A percentile compares a stretch with the other conserved stretches of the same genome.
Conservation (phyloP, 768 basidiomycete species). For the Hemileccinum impolitum region DNA sequence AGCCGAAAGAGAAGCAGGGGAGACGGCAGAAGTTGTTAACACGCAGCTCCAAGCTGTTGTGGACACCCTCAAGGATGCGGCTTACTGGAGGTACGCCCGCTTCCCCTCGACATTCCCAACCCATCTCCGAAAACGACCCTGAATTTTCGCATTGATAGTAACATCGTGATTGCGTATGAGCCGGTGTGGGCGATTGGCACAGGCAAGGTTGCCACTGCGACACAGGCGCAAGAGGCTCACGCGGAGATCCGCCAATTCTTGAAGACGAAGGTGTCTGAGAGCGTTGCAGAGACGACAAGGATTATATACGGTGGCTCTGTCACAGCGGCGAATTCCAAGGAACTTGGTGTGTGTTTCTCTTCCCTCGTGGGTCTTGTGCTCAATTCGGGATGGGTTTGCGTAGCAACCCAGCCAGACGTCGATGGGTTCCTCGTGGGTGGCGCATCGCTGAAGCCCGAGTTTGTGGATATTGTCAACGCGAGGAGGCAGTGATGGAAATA, state of each 20-base stretch:
- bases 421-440: conserved; percentile 99
- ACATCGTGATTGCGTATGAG: conserved; percentile 94
- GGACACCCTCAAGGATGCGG: conserved; percentile 46
- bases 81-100: conserved; percentile 86
- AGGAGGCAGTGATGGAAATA: conserved; percentile 31
- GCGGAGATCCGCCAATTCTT: conserved; percentile 78
- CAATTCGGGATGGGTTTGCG: background rate
- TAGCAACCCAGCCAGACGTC: conserved; percentile 77
- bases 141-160: conserved; percentile 39
- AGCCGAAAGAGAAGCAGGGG: conserved; percentile 72
- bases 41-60: conserved; percentile 78
- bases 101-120: background rate
- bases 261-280: conserved; percentile 54
- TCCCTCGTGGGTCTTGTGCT: background rate
- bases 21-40: conserved; percentile 79
- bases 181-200: conserved; percentile 99
- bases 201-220: conserved; percentile 88
- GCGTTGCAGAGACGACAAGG: conserved; percentile 69
- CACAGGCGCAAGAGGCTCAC: conserved; percentile 94
- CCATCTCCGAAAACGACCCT: background rate
- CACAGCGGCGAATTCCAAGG: conserved; percentile 80
- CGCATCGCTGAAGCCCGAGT: conserved; percentile 97
- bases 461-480: conserved; percentile 85
- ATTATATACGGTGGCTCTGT: conserved; percentile 98
- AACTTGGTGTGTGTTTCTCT: conserved; percentile 63